Conservation (phyloP, 2,329 filamentous ascomycete species). For the Sporothrix inflata region DNA sequence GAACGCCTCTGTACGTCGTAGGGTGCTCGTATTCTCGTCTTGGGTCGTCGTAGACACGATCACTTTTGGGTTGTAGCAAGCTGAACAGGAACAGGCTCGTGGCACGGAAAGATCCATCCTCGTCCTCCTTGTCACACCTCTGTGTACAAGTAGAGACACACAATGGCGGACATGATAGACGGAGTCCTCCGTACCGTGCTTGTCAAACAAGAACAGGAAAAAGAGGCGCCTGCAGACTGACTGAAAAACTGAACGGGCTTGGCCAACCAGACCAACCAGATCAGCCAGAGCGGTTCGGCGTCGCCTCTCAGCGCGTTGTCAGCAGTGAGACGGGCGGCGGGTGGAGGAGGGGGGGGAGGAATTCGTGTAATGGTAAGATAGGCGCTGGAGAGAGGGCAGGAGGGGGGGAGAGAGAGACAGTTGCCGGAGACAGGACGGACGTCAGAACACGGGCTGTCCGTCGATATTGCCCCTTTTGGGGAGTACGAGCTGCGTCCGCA, state of each 20-base stretch:
- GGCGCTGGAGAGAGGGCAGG: no score
- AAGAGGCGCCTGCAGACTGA: not conserved
- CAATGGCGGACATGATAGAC: not conserved
- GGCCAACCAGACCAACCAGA: constrained; percentile 10
- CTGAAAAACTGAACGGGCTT: not conserved
- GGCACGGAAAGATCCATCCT: not conserved
- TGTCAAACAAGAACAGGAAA: not conserved
- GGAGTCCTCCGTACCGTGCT: not conserved
- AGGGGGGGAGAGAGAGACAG: not conserved
- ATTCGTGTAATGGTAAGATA: not conserved
- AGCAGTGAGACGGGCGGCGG: constrained; percentile 13
- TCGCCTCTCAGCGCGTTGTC: constrained; percentile 14
- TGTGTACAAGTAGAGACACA: not conserved
- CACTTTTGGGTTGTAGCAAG: not conserved
- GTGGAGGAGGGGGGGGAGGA: not conserved
- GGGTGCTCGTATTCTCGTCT: not conserved
- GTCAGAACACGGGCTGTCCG: constrained; percentile 10
- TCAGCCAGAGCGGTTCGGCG: constrained; percentile 22
- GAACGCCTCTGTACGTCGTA: not conserved
- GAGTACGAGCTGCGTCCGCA: not conserved
- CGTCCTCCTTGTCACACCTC: constrained; percentile 5
- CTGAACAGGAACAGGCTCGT: constrained; percentile 7
- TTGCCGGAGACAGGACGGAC: not conserved
- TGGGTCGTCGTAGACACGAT: not conserved
- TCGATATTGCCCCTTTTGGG: not conserved